These are phyloP conservation scores for Persicaria tinctoria DNA, from an alignment of 148 eudicot species.

Conservation along the genomic window DNA sequence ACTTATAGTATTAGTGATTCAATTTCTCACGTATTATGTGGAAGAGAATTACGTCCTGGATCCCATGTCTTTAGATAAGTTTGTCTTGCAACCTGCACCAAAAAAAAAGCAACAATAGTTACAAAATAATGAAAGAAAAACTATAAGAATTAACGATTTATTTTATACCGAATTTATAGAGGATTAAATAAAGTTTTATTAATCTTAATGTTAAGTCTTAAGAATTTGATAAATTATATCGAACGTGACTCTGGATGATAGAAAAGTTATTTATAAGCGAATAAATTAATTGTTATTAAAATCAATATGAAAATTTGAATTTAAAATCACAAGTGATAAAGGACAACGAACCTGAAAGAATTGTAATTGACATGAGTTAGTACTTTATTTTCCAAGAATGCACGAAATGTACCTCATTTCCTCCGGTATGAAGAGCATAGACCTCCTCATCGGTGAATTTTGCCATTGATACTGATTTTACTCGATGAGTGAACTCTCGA, in stretches of 20 bases:
- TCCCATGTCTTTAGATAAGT: conserved; percentile 79
- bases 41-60: conserved; percentile 45
- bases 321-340: background rate
- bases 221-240: too few species aligned
- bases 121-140: background rate
- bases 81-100: conserved; percentile 52
- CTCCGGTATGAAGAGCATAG: conserved; percentile 48
- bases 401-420: conserved; percentile 43
- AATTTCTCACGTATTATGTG: conserved; percentile 56
- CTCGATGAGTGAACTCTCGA: conserved; percentile 63
- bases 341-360: background rate
- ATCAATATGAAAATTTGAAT: too few species aligned
- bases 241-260: background rate
- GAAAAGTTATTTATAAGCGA: background rate
- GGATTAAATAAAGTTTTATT: too few species aligned
- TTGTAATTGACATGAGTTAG: background rate
- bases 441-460: conserved; percentile 48
- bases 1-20: background rate
- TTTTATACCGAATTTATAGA: too few species aligned
- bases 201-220: too few species aligned
- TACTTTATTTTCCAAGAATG: background rate
- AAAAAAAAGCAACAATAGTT: background rate
- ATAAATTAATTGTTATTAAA: too few species aligned
- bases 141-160: background rate
- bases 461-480: conserved; percentile 64